Evolutionary conservation across 371 early-diverging fungal species (phyloP), one percentile per base, ranked within the genome.

Genomic region (Dichotomocladium elegans): DNA sequence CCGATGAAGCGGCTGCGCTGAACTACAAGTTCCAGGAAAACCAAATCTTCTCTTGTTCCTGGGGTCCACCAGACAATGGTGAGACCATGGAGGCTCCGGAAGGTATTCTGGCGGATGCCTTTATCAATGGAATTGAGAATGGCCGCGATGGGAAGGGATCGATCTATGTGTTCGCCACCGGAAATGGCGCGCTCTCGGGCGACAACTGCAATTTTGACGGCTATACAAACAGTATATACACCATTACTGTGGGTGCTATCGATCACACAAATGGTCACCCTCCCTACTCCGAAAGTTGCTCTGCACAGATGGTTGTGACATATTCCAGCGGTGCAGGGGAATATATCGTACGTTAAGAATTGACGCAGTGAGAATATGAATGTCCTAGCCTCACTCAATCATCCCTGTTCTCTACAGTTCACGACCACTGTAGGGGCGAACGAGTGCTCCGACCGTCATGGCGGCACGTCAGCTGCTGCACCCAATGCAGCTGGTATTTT

Each of bases 191-290:
- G 3, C 55, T 63, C 0, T 64, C 61, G n/a, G 82, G 75, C 28
- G 98, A 97, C 61, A 93, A 96, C 63, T 97, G 97, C 72, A 97
- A 96, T 62, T 94, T 84, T 71, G 98, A 98, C 70, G 98, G 98
- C 11, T 98, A 95, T 65, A 93, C 96, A 1, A 98, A 97, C 63
- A 89, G 90, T 57, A 91, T 95, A 22, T 98, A 93, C 63, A 93
- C 96, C 0, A 86, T 98, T 35, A 92, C 95, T 14, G 91, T 98
- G 24, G 93, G 93, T 10, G 94, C 98, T 12, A 82, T 96, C 40
- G 92, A 93, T 57, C 80, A 83, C 25, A 50, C 51, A 1, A 79
- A 90, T 60, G 37, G 66, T 10, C 92, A 92, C 60, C 96, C 98
- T 5, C 68, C 68, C 41, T 98, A 97, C 61, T 88, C 94, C 3